Conservation (phyloP, 306 rosid species). For the Canavalia gladiata region DNA sequence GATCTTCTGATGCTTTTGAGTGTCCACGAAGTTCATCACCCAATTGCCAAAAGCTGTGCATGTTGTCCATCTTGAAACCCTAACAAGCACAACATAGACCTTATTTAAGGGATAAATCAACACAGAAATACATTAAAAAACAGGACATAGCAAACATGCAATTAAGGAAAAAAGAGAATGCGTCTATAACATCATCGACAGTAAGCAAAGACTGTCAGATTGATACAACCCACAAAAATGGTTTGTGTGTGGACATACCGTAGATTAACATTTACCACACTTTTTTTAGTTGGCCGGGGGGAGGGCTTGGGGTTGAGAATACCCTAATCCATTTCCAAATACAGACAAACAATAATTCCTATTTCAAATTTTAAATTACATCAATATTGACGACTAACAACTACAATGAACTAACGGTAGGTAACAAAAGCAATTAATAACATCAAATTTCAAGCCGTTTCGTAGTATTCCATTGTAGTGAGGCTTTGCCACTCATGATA, state of each 20-base stretch:
- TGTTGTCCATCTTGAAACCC: conserved; percentile 77
- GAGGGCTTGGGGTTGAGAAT: neutral
- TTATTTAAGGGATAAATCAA: conserved; percentile 16
- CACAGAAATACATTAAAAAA: conserved; percentile 4
- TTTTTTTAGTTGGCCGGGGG: neutral
- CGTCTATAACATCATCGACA: neutral
- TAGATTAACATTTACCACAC: neutral
- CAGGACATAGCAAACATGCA: conserved; percentile 1
- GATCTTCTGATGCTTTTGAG: conserved; percentile 89
- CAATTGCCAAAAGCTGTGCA: conserved; percentile 93
- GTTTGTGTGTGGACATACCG: neutral
- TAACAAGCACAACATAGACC: conserved; percentile 23
- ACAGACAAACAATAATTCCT: neutral
- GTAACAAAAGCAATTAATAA: neutral
- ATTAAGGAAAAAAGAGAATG: neutral
- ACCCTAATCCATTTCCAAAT: neutral
- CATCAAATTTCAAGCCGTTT: neutral
- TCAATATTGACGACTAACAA: neutral
- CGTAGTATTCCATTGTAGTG: neutral
- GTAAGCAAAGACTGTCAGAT: conserved; percentile 3
- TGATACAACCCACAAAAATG: conserved; percentile 5
- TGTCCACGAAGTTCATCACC: conserved; percentile 99
- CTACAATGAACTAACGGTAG: neutral
- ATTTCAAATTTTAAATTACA: conserved; percentile 17
- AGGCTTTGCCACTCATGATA: neutral